Evolutionary conservation across 1,284 basidiomycete species (phyloP), one percentile per base, ranked within the genome.

Genomic region (Mycosarcoma mackinlayi): DNA sequence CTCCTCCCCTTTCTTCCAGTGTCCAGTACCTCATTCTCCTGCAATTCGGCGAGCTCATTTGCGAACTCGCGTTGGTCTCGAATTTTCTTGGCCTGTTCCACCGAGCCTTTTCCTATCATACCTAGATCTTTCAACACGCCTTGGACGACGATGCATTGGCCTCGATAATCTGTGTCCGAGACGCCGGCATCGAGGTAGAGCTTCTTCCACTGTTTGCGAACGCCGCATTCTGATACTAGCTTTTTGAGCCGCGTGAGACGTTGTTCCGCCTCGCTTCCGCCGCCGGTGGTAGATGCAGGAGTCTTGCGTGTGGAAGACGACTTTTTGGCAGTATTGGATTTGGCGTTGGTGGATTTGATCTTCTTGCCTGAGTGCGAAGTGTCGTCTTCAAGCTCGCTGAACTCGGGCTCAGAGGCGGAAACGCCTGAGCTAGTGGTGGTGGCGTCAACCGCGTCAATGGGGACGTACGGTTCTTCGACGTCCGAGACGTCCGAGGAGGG

Each of bases 351-450:
- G 28, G 35, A 4, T 23, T 34, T 54, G 14, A 30, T 0, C 18
- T 68, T 57, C 23, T 54, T 59, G 31, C 54, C 58, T 5, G 54
- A 45, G 25, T 45, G 16, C 19, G 58, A 57, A 2, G 37, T 42
- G 19, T 71, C 68, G 18, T 66, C 59, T 45, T 71, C 68, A n/a
- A 71, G 59, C 39, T 71, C 68, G 40, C 54, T 58, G 24, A 66
- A 71, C 11, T 53, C 42, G 23, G n/a, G n/a, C n/a, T 38, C 33
- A 9, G 24, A 35, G 21, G 30, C 34, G 33, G 11, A 24, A 24
- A 18, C 14, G 25, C 19, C 25, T 14, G 40, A 30, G 16, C 6
- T 16, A n/a, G 5, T 16, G 33, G 14, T 16, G 33, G 19, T 18
- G 30, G 18, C 35, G n/a, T n/a, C n/a, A n/a, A n/a, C n/a, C n/a